These are phyloP conservation scores for Termitomyces sp. DNA, from an alignment of 1,284 basidiomycete species.

Conservation along the genomic window DNA sequence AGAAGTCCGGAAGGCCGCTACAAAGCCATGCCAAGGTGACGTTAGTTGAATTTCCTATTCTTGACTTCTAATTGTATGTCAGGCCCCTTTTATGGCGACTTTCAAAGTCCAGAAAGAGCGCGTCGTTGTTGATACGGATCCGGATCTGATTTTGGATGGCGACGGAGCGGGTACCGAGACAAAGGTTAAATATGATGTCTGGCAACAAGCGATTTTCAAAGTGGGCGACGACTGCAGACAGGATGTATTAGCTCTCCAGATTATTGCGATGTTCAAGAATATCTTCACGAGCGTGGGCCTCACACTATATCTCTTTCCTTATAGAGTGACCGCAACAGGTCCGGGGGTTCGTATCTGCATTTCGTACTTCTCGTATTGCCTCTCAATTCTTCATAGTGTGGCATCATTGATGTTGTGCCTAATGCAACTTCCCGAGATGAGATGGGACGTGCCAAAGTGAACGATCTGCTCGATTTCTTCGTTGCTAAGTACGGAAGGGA, in stretches of 20 bases:
- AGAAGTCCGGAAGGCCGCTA: slow-evolving; percentile 91
- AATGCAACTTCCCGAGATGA: slow-evolving; percentile 98
- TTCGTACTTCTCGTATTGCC: slow-evolving; percentile 4
- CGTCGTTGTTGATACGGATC: slow-evolving; percentile 54
- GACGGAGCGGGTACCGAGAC: slow-evolving; percentile 54
- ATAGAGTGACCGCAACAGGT: slow-evolving; percentile 94
- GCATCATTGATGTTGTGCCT: slow-evolving; percentile 98
- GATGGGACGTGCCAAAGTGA: slow-evolving; percentile 98
- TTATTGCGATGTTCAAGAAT: slow-evolving; percentile 99
- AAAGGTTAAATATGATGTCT: slow-evolving; percentile 78
- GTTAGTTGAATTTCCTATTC: neutral
- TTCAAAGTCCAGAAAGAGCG: slow-evolving; percentile 94
- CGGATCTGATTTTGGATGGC: slow-evolving; percentile 65
- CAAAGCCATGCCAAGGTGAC: slow-evolving; percentile 95
- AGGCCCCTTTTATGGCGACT: slow-evolving; percentile 99
- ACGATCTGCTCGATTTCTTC: slow-evolving; percentile 94
- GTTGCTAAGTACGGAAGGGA: slow-evolving; percentile 90
- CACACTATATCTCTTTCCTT: slow-evolving; percentile 91
- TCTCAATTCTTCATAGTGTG: slow-evolving; percentile 55
- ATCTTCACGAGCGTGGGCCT: slow-evolving; percentile 89
- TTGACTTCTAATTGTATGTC: slow-evolving; percentile 3
- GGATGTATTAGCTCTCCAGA: slow-evolving; percentile 92
- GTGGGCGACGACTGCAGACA: slow-evolving; percentile 99
- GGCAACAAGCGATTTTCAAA: slow-evolving; percentile 99
- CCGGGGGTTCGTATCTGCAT: slow-evolving; percentile 71